phyloP scores from a whole-genome alignment of 805 yeast species.

The Cyberlindnera euphorbiae region DNA sequence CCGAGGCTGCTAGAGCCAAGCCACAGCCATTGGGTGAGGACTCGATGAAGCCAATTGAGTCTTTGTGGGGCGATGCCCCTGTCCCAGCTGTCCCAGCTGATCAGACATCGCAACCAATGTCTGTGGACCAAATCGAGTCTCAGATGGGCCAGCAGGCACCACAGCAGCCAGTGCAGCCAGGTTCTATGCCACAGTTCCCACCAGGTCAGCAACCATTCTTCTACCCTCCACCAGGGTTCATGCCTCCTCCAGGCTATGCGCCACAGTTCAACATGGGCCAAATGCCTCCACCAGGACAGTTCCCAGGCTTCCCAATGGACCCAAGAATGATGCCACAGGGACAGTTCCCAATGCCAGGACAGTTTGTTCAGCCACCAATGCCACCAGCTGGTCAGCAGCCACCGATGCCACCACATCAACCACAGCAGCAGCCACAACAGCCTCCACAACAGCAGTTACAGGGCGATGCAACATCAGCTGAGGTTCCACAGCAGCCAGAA shows the following conservation, averaged over 20 bases:
- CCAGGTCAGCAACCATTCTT: slow-evolving; percentile 13
- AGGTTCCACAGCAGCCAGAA: slow-evolving; percentile 23
- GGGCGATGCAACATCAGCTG: background rate
- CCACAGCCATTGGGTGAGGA: slow-evolving; percentile 30
- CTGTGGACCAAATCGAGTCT: slow-evolving; percentile 84
- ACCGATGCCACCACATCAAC: slow-evolving; percentile 9
- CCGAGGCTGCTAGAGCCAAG: slow-evolving; percentile 34
- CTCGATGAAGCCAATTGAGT: slow-evolving; percentile 62
- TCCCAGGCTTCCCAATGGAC: slow-evolving; percentile 6
- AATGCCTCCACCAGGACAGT: slow-evolving; percentile 15
- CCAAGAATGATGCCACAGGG: slow-evolving; percentile 16
- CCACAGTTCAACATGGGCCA: slow-evolving; percentile 23
- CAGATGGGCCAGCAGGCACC: slow-evolving; percentile 29
- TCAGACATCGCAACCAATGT: slow-evolving; percentile 47
- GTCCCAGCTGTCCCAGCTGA: slow-evolving; percentile 19
- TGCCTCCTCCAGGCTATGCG: slow-evolving; percentile 19
- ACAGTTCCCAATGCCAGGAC: slow-evolving; percentile 17
- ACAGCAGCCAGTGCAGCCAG: slow-evolving; percentile 14
- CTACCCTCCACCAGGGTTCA: slow-evolving; percentile 18
- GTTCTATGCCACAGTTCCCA: slow-evolving; percentile 9
- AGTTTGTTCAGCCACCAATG: slow-evolving; percentile 14
- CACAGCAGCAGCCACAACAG: slow-evolving; percentile 15
- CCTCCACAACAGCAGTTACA: slow-evolving; percentile 17
- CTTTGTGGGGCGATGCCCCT: slow-evolving; percentile 51
- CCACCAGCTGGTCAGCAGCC: slow-evolving; percentile 21